Percentiles rank a stretch among this genome's conserved stretches.
Conservation (phyloP, 176 grass and related monocot genomes). For the Bothriochloa decipiens region DNA sequence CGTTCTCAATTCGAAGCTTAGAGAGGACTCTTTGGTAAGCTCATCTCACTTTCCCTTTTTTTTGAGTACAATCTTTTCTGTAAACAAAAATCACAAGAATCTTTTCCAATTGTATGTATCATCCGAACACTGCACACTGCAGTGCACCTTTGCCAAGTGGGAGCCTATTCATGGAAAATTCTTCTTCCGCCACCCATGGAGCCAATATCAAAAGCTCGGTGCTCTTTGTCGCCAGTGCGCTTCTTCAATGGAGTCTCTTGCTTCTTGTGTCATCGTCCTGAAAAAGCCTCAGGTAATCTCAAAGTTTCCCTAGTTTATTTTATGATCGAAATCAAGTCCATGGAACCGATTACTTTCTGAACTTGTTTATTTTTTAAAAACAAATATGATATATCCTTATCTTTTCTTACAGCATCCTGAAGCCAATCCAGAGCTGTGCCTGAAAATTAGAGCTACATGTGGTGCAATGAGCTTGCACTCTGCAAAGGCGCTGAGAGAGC, state of each 20-base stretch:
- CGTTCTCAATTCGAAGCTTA: slow-evolving; percentile 70
- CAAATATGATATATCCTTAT: background rate
- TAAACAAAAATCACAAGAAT: background rate
- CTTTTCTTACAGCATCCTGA: slow-evolving; percentile 46
- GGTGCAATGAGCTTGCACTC: slow-evolving; percentile 76
- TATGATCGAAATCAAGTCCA: background rate
- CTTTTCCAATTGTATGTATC: background rate
- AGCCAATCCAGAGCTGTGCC: slow-evolving; percentile 54
- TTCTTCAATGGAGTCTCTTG: slow-evolving; percentile 76
- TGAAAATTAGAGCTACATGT: slow-evolving; percentile 53
- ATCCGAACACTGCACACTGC: slow-evolving; percentile 35
- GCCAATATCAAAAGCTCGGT: slow-evolving; percentile 79
- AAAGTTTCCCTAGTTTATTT: background rate
- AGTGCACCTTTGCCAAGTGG: slow-evolving; percentile 85
- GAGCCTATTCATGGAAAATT: slow-evolving; percentile 86
- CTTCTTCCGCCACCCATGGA: slow-evolving; percentile 78
- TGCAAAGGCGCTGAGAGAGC: slow-evolving; percentile 62
- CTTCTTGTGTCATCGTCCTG: slow-evolving; percentile 51
- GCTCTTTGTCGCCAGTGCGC: slow-evolving; percentile 71
- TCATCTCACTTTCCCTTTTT: slow-evolving; percentile 2
- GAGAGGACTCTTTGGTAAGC: slow-evolving; percentile 79
- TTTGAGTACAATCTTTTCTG: background rate
- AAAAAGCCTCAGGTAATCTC: slow-evolving; percentile 53
- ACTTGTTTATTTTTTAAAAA: background rate
- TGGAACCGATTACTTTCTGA: background rate